Percentiles rank a stretch among this genome's conserved stretches.
These are phyloP conservation scores for Aureobasidium pullulans DNA, from an alignment of 2,329 filamentous ascomycete species.

Conservation along the genomic window DNA sequence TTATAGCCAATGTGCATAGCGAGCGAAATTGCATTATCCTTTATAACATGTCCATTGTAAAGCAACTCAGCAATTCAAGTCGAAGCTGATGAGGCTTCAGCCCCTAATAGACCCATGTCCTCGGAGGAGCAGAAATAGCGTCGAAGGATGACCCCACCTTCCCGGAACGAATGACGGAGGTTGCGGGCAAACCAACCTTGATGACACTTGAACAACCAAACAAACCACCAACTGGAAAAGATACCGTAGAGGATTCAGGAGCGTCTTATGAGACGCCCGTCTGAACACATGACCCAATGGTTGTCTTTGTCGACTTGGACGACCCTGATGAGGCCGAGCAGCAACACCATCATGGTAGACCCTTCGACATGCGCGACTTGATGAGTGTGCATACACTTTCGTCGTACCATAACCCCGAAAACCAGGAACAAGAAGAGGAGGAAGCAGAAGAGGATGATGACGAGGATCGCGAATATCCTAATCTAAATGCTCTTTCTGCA, in stretches of 20 bases:
- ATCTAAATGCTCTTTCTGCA: slow-evolving; percentile 53
- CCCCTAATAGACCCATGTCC: not conserved
- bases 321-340: slow-evolving; percentile 12
- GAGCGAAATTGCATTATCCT: not conserved
- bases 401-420: not conserved
- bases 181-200: too few relatives aligned
- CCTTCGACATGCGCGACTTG: slow-evolving; percentile 3
- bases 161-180: not conserved
- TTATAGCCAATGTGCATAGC: not conserved
- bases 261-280: not conserved
- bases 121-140: not conserved
- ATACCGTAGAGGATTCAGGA: not conserved
- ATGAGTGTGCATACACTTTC: not conserved
- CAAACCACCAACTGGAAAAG: too few relatives aligned
- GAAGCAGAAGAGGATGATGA: slow-evolving; percentile 17
- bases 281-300: slow-evolving; percentile 26
- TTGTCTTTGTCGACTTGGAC: slow-evolving; percentile 36
- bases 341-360: slow-evolving; percentile 10
- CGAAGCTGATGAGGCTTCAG: not conserved
- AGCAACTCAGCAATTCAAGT: not conserved
- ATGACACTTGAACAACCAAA: too few relatives aligned
- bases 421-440: not conserved
- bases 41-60: not conserved
- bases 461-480: slow-evolving; percentile 37
- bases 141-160: not conserved